These are phyloP conservation scores for Cystobasidium pallidum DNA, from an alignment of 1,284 basidiomycete genomes.

Conservation along the genomic window DNA sequence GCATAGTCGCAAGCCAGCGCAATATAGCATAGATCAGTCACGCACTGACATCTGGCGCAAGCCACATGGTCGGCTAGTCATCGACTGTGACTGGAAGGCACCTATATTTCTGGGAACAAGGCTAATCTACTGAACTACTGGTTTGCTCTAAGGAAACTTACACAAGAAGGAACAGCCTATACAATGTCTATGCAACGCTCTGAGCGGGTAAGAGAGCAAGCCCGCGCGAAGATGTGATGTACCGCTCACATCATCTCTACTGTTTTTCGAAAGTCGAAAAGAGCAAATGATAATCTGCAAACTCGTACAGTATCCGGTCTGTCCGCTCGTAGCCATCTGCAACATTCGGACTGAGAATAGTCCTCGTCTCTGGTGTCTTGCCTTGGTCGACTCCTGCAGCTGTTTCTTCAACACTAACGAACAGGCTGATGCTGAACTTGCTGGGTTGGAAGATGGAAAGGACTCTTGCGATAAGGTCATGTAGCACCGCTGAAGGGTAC, in stretches of 20 bases:
- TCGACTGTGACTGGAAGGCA: too few relatives aligned
- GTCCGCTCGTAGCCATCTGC: conserved; percentile 65
- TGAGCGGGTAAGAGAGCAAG: too few relatives aligned
- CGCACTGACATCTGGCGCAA: too few relatives aligned
- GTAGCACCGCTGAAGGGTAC: conserved; percentile 31
- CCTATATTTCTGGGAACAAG: too few relatives aligned
- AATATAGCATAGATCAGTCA: conserved; percentile 1
- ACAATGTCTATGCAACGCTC: too few relatives aligned
- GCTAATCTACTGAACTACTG: too few relatives aligned
- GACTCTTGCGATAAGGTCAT: conserved; percentile 75
- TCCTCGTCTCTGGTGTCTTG: conserved; percentile 60
- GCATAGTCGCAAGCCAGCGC: background rate
- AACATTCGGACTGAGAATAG: conserved; percentile 51
- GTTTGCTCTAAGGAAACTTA: too few relatives aligned
- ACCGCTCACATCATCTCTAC: background rate
- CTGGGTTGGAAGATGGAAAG: conserved; percentile 91
- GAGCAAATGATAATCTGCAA: conserved; percentile 44
- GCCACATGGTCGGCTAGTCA: too few relatives aligned
- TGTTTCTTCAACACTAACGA: conserved; percentile 68
- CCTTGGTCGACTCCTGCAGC: conserved; percentile 60
- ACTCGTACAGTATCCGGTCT: conserved; percentile 95
- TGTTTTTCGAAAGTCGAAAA: conserved; percentile 44
- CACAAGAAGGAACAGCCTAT: too few relatives aligned
- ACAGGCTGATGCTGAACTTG: conserved; percentile 84
- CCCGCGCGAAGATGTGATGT: too few relatives aligned